Evolutionary conservation across 371 early-diverging fungal genomes (phyloP).

Genomic region (Catenaria anguillulae): DNA sequence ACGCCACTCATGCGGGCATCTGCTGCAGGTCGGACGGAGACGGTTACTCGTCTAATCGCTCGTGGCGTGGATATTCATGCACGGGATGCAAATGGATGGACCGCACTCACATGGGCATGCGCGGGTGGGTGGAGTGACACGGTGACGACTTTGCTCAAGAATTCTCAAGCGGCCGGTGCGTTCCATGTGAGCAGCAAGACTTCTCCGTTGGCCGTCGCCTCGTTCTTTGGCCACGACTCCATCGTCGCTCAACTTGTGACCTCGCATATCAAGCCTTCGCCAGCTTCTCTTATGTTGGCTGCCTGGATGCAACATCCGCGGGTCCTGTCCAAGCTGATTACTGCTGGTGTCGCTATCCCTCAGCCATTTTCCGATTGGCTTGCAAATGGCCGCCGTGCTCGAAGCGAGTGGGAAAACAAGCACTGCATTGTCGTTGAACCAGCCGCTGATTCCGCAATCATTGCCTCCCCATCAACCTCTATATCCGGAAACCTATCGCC

Average conservation of each 20-base stretch:
- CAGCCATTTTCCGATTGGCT: slow-evolving; percentile 8
- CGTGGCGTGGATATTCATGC: too few species aligned
- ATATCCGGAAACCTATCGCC: too few species aligned
- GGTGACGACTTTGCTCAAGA: neutral
- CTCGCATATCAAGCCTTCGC: slow-evolving; percentile 7
- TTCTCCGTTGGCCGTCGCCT: neutral
- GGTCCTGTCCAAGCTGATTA: slow-evolving; percentile 13
- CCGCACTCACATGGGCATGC: neutral
- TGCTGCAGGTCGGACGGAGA: slow-evolving; percentile 11
- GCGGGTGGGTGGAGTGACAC: neutral
- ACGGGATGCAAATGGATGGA: neutral
- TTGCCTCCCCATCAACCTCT: neutral
- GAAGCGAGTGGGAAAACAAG: neutral
- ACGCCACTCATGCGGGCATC: neutral
- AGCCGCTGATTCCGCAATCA: neutral
- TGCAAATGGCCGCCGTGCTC: neutral
- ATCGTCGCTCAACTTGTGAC: neutral
- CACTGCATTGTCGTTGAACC: neutral
- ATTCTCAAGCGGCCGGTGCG: neutral
- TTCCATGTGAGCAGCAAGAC: neutral
- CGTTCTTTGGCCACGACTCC: neutral
- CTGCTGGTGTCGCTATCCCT: slow-evolving; percentile 3
- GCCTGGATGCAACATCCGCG: slow-evolving; percentile 19
- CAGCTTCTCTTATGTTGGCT: slow-evolving; percentile 25
- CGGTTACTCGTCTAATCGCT: slow-evolving; percentile 8